These are phyloP conservation scores for Sporisorium scitamineum DNA, from an alignment of 1,284 basidiomycete genomes.

Conservation along the genomic window DNA sequence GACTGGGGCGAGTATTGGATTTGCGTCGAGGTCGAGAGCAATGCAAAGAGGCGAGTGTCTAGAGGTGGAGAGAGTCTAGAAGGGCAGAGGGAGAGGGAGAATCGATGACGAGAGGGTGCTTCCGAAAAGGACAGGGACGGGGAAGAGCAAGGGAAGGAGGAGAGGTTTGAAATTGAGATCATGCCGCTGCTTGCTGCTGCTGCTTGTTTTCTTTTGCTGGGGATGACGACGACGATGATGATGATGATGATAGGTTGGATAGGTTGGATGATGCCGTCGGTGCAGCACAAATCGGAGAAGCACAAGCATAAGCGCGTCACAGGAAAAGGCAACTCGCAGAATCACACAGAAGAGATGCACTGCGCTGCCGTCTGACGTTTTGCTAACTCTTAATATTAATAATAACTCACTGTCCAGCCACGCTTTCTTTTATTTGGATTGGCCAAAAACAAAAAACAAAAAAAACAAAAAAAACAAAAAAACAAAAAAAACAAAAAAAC, in stretches of 20 bases:
- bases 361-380: neutral
- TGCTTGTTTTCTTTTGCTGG: neutral
- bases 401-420: no score
- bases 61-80: no score
- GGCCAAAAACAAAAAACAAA: no score
- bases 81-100: neutral
- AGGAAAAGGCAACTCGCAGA: no score
- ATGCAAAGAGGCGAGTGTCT: neutral
- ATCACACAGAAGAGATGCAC: no score
- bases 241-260: slow-evolving; percentile 2
- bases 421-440: no score
- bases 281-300: no score
- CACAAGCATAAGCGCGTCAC: no score
- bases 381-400: no score
- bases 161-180: slow-evolving; percentile 1
- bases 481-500: no score
- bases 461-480: no score
- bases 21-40: neutral
- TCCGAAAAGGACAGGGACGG: neutral
- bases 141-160: neutral
- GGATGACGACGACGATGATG: slow-evolving; percentile 2
- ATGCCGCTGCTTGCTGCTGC: neutral
- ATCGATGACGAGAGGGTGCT: slow-evolving; percentile 8
- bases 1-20: neutral
- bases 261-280: no score